A percentile compares a stretch with the other conserved stretches of the same genome.
Conservation (phyloP, 164 flowering plant species). For the Nymphaea thermarum region DNA sequence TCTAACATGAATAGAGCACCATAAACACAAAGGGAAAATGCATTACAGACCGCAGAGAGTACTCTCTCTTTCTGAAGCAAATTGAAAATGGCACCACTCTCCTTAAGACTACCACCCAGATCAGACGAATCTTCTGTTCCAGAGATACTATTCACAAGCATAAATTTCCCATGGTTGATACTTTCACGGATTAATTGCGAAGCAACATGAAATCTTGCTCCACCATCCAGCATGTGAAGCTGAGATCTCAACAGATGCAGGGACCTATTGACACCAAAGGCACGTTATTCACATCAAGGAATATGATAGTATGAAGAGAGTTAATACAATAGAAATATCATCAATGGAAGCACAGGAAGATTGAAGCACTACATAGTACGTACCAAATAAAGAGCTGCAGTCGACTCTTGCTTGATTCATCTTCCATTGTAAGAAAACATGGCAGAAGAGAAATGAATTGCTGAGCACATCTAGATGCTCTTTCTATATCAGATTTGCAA, state of each 20-base stretch:
- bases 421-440: conserved; percentile 66
- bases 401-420: conserved; percentile 85
- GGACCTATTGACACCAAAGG: conserved; percentile 36
- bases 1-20: too few relatives aligned
- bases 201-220: conserved; percentile 83
- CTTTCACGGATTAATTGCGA: conserved; percentile 88
- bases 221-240: conserved; percentile 76
- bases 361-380: background rate
- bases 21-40: too few relatives aligned
- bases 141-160: conserved; percentile 62
- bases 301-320: too few relatives aligned
- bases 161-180: conserved; percentile 65
- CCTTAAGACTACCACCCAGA: conserved; percentile 36
- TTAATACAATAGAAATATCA: background rate
- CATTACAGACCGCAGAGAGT: conserved; percentile 52
- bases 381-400: conserved; percentile 93
- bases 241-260: conserved; percentile 66
- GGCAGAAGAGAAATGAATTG: conserved; percentile 74
- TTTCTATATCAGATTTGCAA: conserved; percentile 60
- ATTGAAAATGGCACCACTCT: conserved; percentile 47
- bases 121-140: conserved; percentile 60
- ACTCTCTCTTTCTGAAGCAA: conserved; percentile 85
- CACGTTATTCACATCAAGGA: background rate
- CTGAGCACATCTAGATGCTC: conserved; percentile 80
- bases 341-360: background rate